Conservation (phyloP, 805 yeast genomes). For the Barnettozyma wickerhamii region DNA sequence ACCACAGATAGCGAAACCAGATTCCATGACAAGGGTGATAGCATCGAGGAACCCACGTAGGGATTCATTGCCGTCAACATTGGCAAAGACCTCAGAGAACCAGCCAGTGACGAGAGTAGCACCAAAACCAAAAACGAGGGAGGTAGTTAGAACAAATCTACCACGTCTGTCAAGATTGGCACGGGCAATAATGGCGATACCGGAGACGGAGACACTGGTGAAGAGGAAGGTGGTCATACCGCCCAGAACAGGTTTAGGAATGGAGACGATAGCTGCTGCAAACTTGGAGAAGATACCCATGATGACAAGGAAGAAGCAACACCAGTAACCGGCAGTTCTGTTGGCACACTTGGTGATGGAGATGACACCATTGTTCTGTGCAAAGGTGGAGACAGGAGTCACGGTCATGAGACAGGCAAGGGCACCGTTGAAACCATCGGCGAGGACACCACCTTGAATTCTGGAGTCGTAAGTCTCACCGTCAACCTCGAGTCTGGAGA, state of each 20-base stretch:
- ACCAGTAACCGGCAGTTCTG: constrained; percentile 74
- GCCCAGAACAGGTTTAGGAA: constrained; percentile 76
- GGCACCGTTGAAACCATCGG: constrained; percentile 81
- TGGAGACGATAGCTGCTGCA: constrained; percentile 83
- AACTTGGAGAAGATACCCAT: constrained; percentile 89
- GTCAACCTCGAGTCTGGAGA: constrained; percentile 77
- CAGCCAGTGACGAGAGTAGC: constrained; percentile 60
- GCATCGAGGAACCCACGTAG: constrained; percentile 63
- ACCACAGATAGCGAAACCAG: constrained; percentile 71
- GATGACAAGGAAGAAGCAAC: constrained; percentile 71
- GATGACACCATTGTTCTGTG: constrained; percentile 94
- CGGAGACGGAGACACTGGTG: constrained; percentile 73
- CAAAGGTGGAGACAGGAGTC: constrained; percentile 90
- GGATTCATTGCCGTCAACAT: constrained; percentile 50
- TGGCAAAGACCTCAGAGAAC: constrained; percentile 64
- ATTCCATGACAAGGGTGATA: constrained; percentile 61
- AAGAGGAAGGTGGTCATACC: constrained; percentile 85
- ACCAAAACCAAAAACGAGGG: constrained; percentile 63
- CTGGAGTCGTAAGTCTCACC: constrained; percentile 80
- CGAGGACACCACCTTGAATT: constrained; percentile 88
- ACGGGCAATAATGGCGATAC: constrained; percentile 57
- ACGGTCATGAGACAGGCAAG: constrained; percentile 74
- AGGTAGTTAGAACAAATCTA: constrained; percentile 62
- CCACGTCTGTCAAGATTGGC: constrained; percentile 62
- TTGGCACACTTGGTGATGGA: constrained; percentile 90